Base-by-base conservation (phyloP, 1,284 basidiomycete species). In the Limonomyces culmigenus region DNA sequence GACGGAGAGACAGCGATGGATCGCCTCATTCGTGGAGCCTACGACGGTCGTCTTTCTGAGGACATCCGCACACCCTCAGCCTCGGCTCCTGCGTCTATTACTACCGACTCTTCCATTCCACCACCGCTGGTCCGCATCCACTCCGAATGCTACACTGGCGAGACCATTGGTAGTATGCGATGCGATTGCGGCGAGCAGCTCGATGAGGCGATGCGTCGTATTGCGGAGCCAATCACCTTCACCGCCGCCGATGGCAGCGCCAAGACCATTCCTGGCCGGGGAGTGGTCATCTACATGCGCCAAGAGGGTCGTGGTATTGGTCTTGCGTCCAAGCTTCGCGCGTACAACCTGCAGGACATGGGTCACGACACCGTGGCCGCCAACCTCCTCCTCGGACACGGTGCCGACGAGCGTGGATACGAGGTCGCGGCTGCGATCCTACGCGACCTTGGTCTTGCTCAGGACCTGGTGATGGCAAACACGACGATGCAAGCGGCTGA, bases 271-370 rank as follows among this genome's bases (percentile, higher is more conserved):
- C 81, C 80, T 1, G 85, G 86, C 3, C 76, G 88, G 10, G 95
- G 95, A n/a, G 91, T 85, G 3, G 80, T 98, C 39, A 73, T 98
- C 40, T 99, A 99, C 57, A 73, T 99, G 43, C 79, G 95, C 12
- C 95, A 99, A 56, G 95, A 99, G 55, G 95, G 95, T n/a, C 77
- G 95, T 14, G 95, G 95, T 2, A 99, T 99, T 44, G 95, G 95
- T 0, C 62, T 99, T 3, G 60, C 97, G 25, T 91, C 91, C 41
- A 99, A 99, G 56, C 85, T 99, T 40, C 75, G 87, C 35, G 95
- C 95, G 10, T 99, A 99, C 63, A 99, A 99, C 51, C 65, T 98
- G 19, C 95, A 98, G 54, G 95, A 99, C 53, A 65, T 99, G 38
- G 95, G 95, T 0, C 88, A 97, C 51, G 95, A 98, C 59, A 99